Evolutionary conservation across 805 yeast genomes (phyloP).

Genomic region (Schizosaccharomyces octosporus): DNA sequence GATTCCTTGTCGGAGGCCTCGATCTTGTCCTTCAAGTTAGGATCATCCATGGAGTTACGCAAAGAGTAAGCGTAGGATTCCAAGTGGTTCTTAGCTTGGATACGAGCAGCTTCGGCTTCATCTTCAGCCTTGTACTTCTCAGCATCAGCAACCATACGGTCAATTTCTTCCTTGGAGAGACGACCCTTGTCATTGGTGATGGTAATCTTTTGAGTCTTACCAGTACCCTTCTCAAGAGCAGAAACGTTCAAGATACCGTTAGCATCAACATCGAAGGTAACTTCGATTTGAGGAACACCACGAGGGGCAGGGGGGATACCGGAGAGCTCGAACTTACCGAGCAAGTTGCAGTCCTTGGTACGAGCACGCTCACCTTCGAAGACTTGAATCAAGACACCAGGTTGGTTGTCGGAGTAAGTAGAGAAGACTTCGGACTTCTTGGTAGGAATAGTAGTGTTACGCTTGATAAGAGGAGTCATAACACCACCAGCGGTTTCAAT

Average conservation of each 20-base stretch:
- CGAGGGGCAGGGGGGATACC: constrained; percentile 98
- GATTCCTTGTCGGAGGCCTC: constrained; percentile 38
- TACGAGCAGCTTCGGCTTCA: constrained; percentile 80
- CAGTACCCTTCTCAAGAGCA: constrained; percentile 95
- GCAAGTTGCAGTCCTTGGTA: constrained; percentile 84
- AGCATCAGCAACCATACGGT: constrained; percentile 93
- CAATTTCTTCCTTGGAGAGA: constrained; percentile 89
- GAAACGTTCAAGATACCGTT: constrained; percentile 92
- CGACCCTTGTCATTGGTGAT: constrained; percentile 98
- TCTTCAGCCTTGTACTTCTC: constrained; percentile 94
- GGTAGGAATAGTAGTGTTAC: constrained; percentile 94
- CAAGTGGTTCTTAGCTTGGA: constrained; percentile 79
- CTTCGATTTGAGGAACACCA: constrained; percentile 96
- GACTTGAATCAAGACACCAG: constrained; percentile 93
- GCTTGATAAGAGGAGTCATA: constrained; percentile 92
- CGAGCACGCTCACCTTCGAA: constrained; percentile 95
- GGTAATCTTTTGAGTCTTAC: constrained; percentile 89
- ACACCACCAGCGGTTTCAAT: constrained; percentile 98
- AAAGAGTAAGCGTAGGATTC: constrained; percentile 88
- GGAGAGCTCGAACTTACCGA: constrained; percentile 87
- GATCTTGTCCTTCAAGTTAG: constrained; percentile 56
- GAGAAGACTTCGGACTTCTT: constrained; percentile 93
- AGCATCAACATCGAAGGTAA: constrained; percentile 88
- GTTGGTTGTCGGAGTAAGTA: constrained; percentile 93
- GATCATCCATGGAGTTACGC: constrained; percentile 59